Conservation (phyloP, 2,329 filamentous ascomycete genomes). For the Celoporthe dispersa region DNA sequence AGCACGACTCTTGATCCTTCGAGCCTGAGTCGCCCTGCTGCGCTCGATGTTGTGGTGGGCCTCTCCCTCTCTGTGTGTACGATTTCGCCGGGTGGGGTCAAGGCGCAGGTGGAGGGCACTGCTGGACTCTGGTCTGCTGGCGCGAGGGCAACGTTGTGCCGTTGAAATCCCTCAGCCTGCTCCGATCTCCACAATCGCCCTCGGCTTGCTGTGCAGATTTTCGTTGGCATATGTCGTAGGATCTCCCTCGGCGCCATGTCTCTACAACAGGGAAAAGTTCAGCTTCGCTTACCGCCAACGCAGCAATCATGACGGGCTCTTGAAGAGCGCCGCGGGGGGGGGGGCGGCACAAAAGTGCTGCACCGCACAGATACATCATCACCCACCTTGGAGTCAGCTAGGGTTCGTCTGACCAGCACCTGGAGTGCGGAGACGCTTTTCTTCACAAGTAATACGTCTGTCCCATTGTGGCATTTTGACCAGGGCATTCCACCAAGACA, state of each 20-base stretch:
- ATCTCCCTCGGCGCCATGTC: neutral
- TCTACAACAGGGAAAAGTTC: neutral
- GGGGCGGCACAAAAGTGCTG: neutral
- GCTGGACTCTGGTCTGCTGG: neutral
- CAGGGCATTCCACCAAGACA: neutral
- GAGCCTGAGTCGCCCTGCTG: neutral
- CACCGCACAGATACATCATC: neutral
- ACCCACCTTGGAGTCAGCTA: neutral
- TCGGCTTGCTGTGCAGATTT: neutral
- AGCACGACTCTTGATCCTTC: neutral
- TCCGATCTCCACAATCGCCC: neutral
- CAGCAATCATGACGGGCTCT: neutral
- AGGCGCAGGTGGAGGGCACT: neutral
- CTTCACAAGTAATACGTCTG: neutral
- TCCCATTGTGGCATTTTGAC: neutral
- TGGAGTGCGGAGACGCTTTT: neutral
- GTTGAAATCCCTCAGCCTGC: neutral
- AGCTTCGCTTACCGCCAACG: neutral
- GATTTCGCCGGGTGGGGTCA: neutral
- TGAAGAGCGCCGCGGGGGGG: neutral
- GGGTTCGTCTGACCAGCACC: neutral
- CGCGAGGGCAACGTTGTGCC: neutral
- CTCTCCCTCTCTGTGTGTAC: neutral
- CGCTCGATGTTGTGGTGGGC: constrained; percentile 1
- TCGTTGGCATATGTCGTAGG: neutral